Evolutionary conservation across 495 filamentous ascomycete genomes (phyloP), one percentile per base, ranked within the genome.

Genomic region (Penicillium lividum): DNA sequence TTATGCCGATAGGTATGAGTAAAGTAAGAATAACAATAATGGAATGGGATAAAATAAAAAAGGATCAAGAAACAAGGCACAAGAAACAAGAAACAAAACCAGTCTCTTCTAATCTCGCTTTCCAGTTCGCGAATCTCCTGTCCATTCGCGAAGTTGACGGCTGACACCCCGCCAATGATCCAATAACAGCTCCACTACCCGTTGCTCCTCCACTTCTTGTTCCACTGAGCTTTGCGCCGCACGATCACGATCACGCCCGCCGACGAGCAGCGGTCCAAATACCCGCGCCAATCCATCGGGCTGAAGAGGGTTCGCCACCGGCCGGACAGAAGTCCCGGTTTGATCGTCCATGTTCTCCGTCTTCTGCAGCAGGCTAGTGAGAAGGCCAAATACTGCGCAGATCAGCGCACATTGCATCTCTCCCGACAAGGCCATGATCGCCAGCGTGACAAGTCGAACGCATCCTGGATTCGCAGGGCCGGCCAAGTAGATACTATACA

Each of bases 401-500:
- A 77, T 72, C 18, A 79, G 67, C 30, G 74, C 70, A 27, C 73
- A 62, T 56, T 77, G 70, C 68, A 76, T 68, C 44, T 73, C 65
- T 42, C 59, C 68, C 8, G 73, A 70, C 48, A 73, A 51, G 4
- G 71, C 74, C 33, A 77, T 60, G 9, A 78, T 67, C n/a, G 77
- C 77, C 15, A 77, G 63, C 0, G 71, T 56, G 29, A 78, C 73
- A 7, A 71, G 66, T 46, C 68, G 65, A 10, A 63, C 57, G 52
- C 65, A 67, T 9, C 49, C 45, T n/a, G 66, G 70, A 27, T 44
- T 8, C 30, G 33, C 10, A 7, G 11, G 22, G 6, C 22, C 28
- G 9, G 85, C 81, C 31, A 73, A 74, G 44, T 84, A 81, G 33
- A 94, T 86, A 31, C 79, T 78, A 28, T 86, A 81, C 13, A 93